These are phyloP conservation scores for Tillandsia fasciculata DNA, from an alignment of 176 grass and related monocot species.

Conservation along the genomic window DNA sequence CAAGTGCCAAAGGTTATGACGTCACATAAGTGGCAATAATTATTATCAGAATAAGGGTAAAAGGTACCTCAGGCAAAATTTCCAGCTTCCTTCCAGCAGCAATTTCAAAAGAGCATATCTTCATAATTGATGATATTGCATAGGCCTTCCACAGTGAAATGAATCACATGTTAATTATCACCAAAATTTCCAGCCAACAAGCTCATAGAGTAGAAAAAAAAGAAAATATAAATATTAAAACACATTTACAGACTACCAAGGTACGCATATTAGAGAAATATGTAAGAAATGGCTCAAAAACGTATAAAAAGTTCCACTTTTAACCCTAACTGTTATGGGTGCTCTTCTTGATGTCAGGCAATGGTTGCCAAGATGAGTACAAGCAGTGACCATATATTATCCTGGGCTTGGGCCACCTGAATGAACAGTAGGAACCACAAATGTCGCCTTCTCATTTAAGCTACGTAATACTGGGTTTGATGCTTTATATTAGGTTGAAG, in stretches of 20 bases:
- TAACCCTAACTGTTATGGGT: too few relatives aligned
- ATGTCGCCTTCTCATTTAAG: too few relatives aligned
- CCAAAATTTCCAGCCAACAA: constrained; percentile 1
- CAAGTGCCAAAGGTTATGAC: neutral
- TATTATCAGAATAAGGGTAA: neutral
- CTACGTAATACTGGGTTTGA: too few relatives aligned
- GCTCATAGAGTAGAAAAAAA: constrained; percentile 11
- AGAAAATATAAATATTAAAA: neutral
- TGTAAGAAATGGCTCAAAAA: too few relatives aligned
- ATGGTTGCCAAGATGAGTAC: too few relatives aligned
- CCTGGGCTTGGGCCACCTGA: too few relatives aligned
- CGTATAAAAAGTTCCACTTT: too few relatives aligned
- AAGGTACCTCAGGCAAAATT: constrained; percentile 81
- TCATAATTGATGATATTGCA: constrained; percentile 90
- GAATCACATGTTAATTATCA: neutral
- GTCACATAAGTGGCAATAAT: neutral
- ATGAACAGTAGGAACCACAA: too few relatives aligned
- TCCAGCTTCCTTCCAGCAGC: constrained; percentile 73
- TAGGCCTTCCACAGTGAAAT: constrained; percentile 58
- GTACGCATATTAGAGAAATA: too few relatives aligned
- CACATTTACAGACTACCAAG: neutral
- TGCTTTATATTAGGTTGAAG: too few relatives aligned
- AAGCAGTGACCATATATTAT: neutral
- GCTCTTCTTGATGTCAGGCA: too few relatives aligned
- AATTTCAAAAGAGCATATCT: constrained; percentile 87